Percentiles rank a stretch among this genome's conserved stretches.
Conservation (phyloP, 2,329 filamentous ascomycete species). For the Neonectria hederae region DNA sequence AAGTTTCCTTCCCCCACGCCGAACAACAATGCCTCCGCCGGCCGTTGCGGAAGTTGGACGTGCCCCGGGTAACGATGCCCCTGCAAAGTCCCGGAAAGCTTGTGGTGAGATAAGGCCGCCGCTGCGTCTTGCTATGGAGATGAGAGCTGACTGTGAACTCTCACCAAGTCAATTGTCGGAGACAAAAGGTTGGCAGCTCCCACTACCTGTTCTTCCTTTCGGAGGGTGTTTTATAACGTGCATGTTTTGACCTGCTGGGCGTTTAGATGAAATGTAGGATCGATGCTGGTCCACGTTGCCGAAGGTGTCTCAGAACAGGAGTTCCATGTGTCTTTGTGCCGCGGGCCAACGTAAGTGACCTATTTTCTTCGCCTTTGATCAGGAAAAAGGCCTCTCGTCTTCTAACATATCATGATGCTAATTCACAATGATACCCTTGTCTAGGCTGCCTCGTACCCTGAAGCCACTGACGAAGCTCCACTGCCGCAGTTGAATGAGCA, state of each 20-base stretch:
- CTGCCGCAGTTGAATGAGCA: background rate
- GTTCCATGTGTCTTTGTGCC: constrained; percentile 13
- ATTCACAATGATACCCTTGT: background rate
- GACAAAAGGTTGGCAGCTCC: background rate
- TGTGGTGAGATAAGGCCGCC: constrained; percentile 2
- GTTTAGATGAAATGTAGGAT: constrained; percentile 17
- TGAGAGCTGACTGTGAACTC: background rate
- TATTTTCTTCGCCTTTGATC: background rate
- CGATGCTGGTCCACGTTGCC: constrained; percentile 9
- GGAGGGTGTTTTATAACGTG: background rate
- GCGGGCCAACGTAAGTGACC: constrained; percentile 12
- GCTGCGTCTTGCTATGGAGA: too few species aligned
- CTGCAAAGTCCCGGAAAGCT: constrained; percentile 11
- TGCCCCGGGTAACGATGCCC: background rate
- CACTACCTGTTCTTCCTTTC: too few species aligned
- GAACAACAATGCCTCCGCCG: background rate
- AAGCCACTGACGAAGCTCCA: background rate
- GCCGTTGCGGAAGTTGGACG: background rate
- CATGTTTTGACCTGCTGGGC: background rate
- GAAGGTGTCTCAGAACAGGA: constrained; percentile 7
- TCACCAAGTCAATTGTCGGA: background rate
- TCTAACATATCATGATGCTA: too few species aligned
- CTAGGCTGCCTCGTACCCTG: background rate
- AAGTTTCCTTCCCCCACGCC: background rate
- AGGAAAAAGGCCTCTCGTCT: background rate